Percentiles rank a stretch among this genome's conserved stretches.
These are phyloP conservation scores for Aspergillus wentii DNA, from an alignment of 495 filamentous ascomycete species.

Conservation along the genomic window DNA sequence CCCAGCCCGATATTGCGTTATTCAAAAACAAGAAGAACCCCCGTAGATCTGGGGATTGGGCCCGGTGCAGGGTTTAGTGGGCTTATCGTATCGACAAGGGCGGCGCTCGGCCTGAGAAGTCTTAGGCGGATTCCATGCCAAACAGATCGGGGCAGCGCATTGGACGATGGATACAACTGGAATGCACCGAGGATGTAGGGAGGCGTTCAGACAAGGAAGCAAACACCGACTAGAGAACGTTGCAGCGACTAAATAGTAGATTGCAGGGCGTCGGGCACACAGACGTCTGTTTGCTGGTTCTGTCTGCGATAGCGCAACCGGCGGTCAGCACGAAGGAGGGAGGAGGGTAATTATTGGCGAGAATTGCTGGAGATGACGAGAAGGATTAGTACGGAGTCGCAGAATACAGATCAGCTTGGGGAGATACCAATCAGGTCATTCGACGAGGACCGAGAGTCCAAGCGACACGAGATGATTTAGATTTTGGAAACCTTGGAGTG, in stretches of 20 bases:
- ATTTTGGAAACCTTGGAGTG: too few species aligned
- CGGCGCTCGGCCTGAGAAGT: conserved; percentile 22
- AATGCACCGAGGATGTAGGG: too few species aligned
- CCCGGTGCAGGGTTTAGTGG: conserved; percentile 31
- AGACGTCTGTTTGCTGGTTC: conserved; percentile 10
- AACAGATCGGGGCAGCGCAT: conserved; percentile 8
- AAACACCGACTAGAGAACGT: too few species aligned
- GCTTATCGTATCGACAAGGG: conserved; percentile 19
- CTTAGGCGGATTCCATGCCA: conserved; percentile 14
- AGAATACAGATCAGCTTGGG: background rate
- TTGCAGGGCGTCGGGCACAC: conserved; percentile 21
- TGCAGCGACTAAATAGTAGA: conserved; percentile 1
- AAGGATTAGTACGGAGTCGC: too few species aligned
- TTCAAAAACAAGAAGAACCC: conserved; percentile 13
- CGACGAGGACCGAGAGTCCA: too few species aligned
- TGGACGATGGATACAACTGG: too few species aligned
- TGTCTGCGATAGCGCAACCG: conserved; percentile 7
- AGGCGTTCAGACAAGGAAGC: too few species aligned
- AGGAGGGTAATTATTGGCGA: too few species aligned
- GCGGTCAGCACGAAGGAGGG: conserved; percentile 12
- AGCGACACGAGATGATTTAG: too few species aligned
- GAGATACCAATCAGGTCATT: too few species aligned
- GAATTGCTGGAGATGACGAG: background rate
- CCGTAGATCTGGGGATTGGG: conserved; percentile 13
- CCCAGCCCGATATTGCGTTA: conserved; percentile 19